These are phyloP conservation scores for Xenoacremonium recifei DNA, from an alignment of 2,329 filamentous ascomycete genomes.

Conservation along the genomic window DNA sequence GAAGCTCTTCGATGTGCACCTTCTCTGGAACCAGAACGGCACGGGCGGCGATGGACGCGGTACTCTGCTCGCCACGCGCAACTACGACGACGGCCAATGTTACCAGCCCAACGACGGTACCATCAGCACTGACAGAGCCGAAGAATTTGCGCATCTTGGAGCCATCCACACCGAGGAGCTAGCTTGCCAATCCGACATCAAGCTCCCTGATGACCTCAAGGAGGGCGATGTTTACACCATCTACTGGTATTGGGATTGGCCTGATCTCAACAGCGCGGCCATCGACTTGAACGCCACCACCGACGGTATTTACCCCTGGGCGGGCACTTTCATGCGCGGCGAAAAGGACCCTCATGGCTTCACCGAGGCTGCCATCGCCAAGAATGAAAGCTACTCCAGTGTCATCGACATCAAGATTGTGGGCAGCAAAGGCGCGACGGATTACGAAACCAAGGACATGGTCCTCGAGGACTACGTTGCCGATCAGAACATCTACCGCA, in stretches of 20 bases:
- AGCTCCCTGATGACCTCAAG: constrained; percentile 66
- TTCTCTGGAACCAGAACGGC: constrained; percentile 75
- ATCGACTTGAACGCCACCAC: constrained; percentile 39
- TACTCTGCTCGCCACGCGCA: constrained; percentile 69
- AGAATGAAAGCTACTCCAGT: constrained; percentile 42
- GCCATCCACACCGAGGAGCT: constrained; percentile 57
- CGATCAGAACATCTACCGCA: constrained; percentile 40
- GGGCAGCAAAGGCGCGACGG: constrained; percentile 18
- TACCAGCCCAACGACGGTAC: constrained; percentile 68
- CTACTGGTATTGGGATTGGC: constrained; percentile 98
- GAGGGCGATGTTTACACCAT: constrained; percentile 69
- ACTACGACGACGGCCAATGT: constrained; percentile 90
- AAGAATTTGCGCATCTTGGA: constrained; percentile 52
- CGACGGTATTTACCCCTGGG: constrained; percentile 42
- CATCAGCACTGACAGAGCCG: constrained; percentile 60
- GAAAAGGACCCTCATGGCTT: constrained; percentile 36
- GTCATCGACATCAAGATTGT: constrained; percentile 40
- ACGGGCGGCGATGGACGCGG: constrained; percentile 79
- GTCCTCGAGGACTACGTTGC: constrained; percentile 29
- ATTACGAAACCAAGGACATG: constrained; percentile 21
- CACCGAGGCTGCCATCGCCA: constrained; percentile 31
- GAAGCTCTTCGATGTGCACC: constrained; percentile 63
- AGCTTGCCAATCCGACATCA: constrained; percentile 79
- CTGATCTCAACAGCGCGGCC: constrained; percentile 50
- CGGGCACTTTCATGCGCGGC: constrained; percentile 39